These are phyloP conservation scores for Apiosordaria backusii DNA, from an alignment of 495 filamentous ascomycete genomes.

Conservation along the genomic window DNA sequence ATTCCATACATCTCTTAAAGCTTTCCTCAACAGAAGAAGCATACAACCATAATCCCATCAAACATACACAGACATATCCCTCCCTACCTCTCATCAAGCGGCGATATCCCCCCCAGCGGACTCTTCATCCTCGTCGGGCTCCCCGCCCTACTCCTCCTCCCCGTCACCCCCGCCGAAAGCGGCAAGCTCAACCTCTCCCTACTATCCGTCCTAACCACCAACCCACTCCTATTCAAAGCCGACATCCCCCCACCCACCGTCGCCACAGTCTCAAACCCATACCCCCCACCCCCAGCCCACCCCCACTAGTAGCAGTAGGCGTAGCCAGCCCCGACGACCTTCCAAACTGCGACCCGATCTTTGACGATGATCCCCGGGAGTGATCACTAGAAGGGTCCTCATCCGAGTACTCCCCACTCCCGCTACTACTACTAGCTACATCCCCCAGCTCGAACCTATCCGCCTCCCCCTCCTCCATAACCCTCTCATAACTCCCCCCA, in stretches of 20 bases:
- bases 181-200: conserved; percentile 60
- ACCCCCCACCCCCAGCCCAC: conserved; percentile 23
- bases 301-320: conserved; percentile 39
- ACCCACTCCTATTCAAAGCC: conserved; percentile 66
- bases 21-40: conserved; percentile 5
- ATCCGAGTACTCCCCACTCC: conserved; percentile 44
- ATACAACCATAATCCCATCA: neutral
- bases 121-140: conserved; percentile 65
- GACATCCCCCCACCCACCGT: conserved; percentile 32
- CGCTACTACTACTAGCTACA: conserved; percentile 53
- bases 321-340: conserved; percentile 61
- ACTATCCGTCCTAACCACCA: conserved; percentile 77
- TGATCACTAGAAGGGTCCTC: conserved; percentile 41
- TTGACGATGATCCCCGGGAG: conserved; percentile 14
- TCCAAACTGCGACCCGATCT: conserved; percentile 36
- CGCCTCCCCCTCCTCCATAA: conserved; percentile 68
- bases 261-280: neutral
- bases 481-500: conserved; percentile 64
- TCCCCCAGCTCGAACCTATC: conserved; percentile 69
- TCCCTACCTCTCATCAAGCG: conserved; percentile 39
- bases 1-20: neutral
- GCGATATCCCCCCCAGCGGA: conserved; percentile 49
- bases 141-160: conserved; percentile 56
- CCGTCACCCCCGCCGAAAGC: conserved; percentile 52
- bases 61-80: neutral